A percentile compares a stretch with the other conserved stretches of the same genome.
Conservation (phyloP, 1,284 basidiomycete species). For the Ganoderma sp. region DNA sequence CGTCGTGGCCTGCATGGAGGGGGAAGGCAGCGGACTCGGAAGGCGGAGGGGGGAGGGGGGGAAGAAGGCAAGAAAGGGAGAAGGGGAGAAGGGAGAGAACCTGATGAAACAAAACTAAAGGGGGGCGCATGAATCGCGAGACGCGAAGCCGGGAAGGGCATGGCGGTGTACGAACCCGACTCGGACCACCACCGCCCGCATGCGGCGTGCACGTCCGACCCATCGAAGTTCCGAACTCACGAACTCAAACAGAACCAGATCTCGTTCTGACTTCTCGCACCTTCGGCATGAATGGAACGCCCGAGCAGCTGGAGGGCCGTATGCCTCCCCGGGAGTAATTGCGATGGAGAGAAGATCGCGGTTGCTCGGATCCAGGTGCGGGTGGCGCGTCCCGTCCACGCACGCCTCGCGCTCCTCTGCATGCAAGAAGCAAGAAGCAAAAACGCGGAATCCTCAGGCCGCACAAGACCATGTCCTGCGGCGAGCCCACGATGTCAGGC, state of each 20-base stretch:
- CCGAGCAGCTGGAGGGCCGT: too few species aligned
- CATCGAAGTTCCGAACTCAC: too few species aligned
- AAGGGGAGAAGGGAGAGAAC: neutral
- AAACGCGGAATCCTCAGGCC: neutral
- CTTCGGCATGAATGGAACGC: neutral
- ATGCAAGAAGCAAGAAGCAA: too few species aligned
- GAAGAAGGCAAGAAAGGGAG: too few species aligned
- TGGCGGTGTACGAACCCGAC: neutral
- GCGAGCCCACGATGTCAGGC: neutral
- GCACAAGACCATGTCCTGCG: neutral
- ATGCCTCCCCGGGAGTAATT: neutral
- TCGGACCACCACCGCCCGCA: neutral
- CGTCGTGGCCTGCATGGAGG: neutral
- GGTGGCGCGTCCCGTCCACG: neutral
- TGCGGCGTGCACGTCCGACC: neutral
- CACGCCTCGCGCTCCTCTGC: neutral
- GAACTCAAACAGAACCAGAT: neutral
- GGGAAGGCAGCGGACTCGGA: too few species aligned
- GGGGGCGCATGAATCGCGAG: neutral
- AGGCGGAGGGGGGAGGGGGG: neutral
- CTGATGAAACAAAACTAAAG: neutral
- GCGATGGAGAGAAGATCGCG: neutral
- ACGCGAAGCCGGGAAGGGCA: constrained; percentile 1
- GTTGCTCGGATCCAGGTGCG: neutral
- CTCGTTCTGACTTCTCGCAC: neutral